A percentile compares a stretch with the other conserved stretches of the same genome.
Conservation (phyloP, 208 protist genomes). For the Trypanosoma platydactyli region DNA sequence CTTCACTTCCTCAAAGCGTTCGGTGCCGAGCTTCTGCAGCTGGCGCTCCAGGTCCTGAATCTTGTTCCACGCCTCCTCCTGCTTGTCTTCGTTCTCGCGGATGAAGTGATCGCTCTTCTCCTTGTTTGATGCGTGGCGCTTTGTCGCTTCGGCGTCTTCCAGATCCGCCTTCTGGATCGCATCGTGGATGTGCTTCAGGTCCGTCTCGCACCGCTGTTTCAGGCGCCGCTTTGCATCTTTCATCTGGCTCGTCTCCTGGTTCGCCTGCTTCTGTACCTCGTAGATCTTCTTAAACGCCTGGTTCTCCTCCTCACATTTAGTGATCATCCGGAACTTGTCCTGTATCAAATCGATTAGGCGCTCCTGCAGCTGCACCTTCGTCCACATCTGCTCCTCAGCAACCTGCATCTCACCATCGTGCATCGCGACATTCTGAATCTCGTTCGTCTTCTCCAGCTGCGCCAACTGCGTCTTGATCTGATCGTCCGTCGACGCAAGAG, state of each 20-base stretch:
- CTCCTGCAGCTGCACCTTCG: slow-evolving; percentile 82
- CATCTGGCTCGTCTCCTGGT: slow-evolving; percentile 58
- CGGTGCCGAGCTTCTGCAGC: slow-evolving; percentile 48
- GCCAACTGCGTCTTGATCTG: slow-evolving; percentile 82
- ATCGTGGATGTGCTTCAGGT: slow-evolving; percentile 63
- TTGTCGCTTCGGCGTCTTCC: slow-evolving; percentile 53
- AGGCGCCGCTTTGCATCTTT: slow-evolving; percentile 59
- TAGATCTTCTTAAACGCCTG: slow-evolving; percentile 72
- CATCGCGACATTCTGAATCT: slow-evolving; percentile 82
- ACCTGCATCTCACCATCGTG: slow-evolving; percentile 84
- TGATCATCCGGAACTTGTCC: slow-evolving; percentile 79
- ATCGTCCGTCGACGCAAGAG: slow-evolving; percentile 70
- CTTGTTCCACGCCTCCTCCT: slow-evolving; percentile 58
- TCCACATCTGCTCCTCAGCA: slow-evolving; percentile 85
- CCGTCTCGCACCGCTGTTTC: slow-evolving; percentile 60
- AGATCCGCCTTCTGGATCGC: slow-evolving; percentile 59
- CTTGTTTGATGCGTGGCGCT: slow-evolving; percentile 46
- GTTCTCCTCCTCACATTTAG: slow-evolving; percentile 80
- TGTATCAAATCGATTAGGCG: slow-evolving; percentile 72
- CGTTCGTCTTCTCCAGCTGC: slow-evolving; percentile 75
- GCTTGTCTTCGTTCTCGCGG: slow-evolving; percentile 52
- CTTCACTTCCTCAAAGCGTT: slow-evolving; percentile 56
- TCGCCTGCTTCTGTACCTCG: slow-evolving; percentile 66
- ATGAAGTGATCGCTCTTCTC: slow-evolving; percentile 50
- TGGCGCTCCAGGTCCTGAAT: slow-evolving; percentile 57